Conservation (phyloP, 306 rosid species). For the Ormosia semicastrata region DNA sequence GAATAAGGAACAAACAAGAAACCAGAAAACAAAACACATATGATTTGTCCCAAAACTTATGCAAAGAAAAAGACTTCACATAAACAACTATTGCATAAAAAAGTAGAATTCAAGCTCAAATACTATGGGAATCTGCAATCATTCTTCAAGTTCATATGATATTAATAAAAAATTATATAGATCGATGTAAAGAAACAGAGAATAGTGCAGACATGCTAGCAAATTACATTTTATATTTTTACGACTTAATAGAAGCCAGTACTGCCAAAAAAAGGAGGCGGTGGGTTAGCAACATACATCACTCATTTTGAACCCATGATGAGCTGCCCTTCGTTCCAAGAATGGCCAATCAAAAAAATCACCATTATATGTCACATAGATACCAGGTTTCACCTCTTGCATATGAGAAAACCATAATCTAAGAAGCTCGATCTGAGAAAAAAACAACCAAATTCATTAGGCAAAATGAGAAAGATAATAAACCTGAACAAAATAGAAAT, state of each 20-base stretch:
- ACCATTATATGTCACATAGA: slow-evolving; percentile 93
- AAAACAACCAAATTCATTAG: slow-evolving; percentile 19
- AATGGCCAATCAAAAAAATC: slow-evolving; percentile 99
- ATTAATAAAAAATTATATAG: slow-evolving; percentile 16
- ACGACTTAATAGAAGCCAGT: slow-evolving; percentile 15
- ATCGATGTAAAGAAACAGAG: background rate
- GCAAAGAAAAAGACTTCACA: background rate
- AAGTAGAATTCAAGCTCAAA: slow-evolving; percentile 13
- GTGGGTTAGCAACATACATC: slow-evolving; percentile 56
- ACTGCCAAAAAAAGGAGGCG: background rate
- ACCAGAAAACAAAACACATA: slow-evolving; percentile 16
- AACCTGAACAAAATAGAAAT: slow-evolving; percentile 4
- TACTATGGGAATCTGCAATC: background rate
- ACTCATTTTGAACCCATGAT: slow-evolving; percentile 83
- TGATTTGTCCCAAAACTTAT: slow-evolving; percentile 1
- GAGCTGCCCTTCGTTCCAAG: slow-evolving; percentile 83
- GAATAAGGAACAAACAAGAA: slow-evolving; percentile 19
- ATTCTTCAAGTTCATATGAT: slow-evolving; percentile 9
- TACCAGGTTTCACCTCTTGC: slow-evolving; percentile 97
- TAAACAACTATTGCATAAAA: slow-evolving; percentile 16
- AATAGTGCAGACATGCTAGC: slow-evolving; percentile 3
- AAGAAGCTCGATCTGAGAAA: slow-evolving; percentile 82
- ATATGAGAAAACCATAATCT: slow-evolving; percentile 89
- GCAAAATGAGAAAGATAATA: background rate
- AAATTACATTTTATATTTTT: slow-evolving; percentile 4